A percentile compares a stretch with the other conserved stretches of the same genome.
These are phyloP conservation scores for Auriculariales sp. DNA, from an alignment of 768 basidiomycete genomes.

Conservation along the genomic window DNA sequence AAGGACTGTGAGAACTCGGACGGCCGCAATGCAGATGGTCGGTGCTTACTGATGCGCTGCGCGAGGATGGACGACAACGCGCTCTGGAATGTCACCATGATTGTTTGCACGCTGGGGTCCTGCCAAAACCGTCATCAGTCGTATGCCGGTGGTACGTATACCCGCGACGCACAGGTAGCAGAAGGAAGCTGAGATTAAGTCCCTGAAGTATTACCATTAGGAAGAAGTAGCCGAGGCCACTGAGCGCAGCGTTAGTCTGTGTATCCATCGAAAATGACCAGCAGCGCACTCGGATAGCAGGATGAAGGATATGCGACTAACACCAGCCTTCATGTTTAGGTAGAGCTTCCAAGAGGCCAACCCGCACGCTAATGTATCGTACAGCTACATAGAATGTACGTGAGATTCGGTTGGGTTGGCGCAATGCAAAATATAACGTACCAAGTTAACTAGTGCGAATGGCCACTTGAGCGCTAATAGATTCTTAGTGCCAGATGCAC, in stretches of 20 bases:
- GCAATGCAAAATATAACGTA: not conserved
- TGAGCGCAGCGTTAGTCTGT: not conserved
- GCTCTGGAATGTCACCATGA: not conserved
- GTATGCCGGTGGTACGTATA: too few species aligned
- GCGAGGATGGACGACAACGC: not conserved
- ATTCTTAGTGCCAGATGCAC: not conserved
- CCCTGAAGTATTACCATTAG: not conserved
- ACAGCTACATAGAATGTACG: not conserved
- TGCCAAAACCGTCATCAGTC: not conserved
- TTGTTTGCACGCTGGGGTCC: not conserved
- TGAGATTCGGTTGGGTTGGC: too few species aligned
- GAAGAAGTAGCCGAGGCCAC: not conserved
- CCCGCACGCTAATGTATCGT: not conserved
- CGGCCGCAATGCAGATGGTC: not conserved
- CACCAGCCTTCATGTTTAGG: not conserved
- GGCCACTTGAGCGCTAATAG: not conserved
- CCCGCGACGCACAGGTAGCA: not conserved
- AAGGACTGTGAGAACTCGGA: not conserved
- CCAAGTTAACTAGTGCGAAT: not conserved
- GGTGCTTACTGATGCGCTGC: not conserved
- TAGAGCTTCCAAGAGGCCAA: not conserved
- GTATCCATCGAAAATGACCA: too few species aligned
- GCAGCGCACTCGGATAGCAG: not conserved
- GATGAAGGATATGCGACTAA: not conserved
- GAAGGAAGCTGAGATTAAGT: not conserved